Evolutionary conservation across 768 basidiomycete genomes (phyloP).

Genomic region (Hydnomerulius pinastri): DNA sequence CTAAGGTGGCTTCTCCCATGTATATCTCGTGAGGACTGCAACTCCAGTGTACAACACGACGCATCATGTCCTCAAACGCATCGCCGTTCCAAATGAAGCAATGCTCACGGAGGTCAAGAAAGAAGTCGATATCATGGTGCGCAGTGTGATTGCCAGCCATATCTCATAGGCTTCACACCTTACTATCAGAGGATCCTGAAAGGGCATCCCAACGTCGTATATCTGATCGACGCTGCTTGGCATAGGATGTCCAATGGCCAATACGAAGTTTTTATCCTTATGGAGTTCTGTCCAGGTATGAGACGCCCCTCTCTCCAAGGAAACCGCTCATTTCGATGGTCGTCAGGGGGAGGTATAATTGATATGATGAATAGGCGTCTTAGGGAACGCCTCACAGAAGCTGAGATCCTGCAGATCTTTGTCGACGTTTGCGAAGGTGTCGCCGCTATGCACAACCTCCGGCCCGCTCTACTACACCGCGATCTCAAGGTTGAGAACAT

Average conservation of each 20-base stretch:
- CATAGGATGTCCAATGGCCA: constrained; percentile 78
- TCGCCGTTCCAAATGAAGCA: constrained; percentile 86
- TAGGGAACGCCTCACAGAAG: constrained; percentile 90
- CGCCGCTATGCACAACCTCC: constrained; percentile 92
- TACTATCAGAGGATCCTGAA: constrained; percentile 75
- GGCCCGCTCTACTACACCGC: constrained; percentile 89
- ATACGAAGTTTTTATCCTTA: constrained; percentile 97
- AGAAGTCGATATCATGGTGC: constrained; percentile 98
- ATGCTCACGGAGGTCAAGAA: constrained; percentile 94
- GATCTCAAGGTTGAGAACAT: constrained; percentile 99
- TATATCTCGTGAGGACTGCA: constrained; percentile 90
- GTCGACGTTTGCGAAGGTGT: constrained; percentile 97
- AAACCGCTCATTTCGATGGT: constrained; percentile 11
- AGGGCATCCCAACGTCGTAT: constrained; percentile 93
- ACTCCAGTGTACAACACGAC: constrained; percentile 88
- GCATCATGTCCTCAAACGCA: constrained; percentile 95
- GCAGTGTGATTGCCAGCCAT: constrained; percentile 22
- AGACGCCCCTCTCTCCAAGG: not conserved
- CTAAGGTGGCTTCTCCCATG: constrained; percentile 95
- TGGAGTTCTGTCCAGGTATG: constrained; percentile 95
- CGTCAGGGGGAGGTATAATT: constrained; percentile 91
- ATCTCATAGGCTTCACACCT: constrained; percentile 28
- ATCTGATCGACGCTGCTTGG: constrained; percentile 95
- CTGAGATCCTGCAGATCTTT: constrained; percentile 97
- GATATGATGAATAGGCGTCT: constrained; percentile 99